Conservation (phyloP, 257 asterid genomes). For the Solanum lycopersicoides region DNA sequence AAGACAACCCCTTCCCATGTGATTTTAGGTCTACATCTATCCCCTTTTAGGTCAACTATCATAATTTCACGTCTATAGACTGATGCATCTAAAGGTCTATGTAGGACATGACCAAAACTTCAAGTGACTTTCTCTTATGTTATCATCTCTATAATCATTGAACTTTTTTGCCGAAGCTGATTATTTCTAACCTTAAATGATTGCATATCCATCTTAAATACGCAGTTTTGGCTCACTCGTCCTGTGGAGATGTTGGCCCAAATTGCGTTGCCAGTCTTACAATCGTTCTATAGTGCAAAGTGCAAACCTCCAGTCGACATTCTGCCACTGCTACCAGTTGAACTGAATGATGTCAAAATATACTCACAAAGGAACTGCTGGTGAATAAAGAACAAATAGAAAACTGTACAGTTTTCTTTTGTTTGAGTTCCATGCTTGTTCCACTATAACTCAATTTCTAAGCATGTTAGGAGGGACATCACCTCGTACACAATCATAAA, state of each 20-base stretch:
- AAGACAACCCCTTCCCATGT: neutral
- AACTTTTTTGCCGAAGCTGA: neutral
- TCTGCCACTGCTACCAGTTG: neutral
- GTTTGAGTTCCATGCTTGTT: neutral
- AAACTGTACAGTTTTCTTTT: neutral
- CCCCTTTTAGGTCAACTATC: neutral
- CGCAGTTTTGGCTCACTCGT: neutral
- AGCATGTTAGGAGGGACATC: neutral
- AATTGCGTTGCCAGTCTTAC: neutral
- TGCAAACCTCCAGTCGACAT: neutral
- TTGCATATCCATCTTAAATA: neutral
- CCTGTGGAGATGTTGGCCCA: neutral
- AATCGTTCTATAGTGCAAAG: neutral
- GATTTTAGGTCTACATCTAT: neutral
- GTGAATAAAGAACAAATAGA: neutral
- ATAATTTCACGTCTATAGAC: neutral
- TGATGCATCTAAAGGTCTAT: neutral
- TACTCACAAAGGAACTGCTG: neutral
- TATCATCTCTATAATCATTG: neutral
- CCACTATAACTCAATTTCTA: neutral
- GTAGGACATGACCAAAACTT: neutral
- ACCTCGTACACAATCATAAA: neutral
- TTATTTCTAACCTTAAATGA: neutral
- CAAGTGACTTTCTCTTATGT: neutral
- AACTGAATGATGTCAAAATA: neutral